phyloP scores from a whole-genome alignment of 345 rosid species.

The Citrus mangshanensis region DNA sequence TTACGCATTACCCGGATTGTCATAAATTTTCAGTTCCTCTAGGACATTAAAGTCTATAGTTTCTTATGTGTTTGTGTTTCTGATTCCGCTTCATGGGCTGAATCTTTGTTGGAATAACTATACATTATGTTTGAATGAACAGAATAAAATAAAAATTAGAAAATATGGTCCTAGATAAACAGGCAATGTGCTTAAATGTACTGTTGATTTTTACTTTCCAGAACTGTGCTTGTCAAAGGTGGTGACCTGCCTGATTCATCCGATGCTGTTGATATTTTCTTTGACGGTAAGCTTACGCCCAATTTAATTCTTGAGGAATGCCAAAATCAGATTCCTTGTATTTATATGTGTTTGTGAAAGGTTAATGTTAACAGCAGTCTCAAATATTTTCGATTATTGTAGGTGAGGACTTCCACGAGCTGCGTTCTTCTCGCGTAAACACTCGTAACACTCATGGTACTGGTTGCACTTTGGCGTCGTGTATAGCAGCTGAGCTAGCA shows the following conservation, averaged over 20 bases:
- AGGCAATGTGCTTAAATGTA: constrained; percentile 8
- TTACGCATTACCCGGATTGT: not conserved
- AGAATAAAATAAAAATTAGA: not conserved
- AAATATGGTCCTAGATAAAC: not conserved
- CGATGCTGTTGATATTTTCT: constrained; percentile 85
- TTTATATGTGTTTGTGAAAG: not conserved
- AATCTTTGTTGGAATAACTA: not conserved
- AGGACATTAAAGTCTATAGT: not conserved
- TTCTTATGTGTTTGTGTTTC: not conserved
- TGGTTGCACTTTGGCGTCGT: constrained; percentile 97
- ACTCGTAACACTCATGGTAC: constrained; percentile 92
- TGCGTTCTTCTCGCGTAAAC: constrained; percentile 59
- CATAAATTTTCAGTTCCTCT: not conserved
- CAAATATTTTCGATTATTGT: constrained; percentile 4
- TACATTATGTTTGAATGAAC: not conserved
- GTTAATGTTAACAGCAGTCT: not conserved
- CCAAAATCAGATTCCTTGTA: not conserved
- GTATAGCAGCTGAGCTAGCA: constrained; percentile 94
- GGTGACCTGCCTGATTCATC: constrained; percentile 83
- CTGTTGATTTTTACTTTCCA: constrained; percentile 28
- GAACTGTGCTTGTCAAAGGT: constrained; percentile 91
- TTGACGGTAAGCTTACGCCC: constrained; percentile 52
- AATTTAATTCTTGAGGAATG: not conserved
- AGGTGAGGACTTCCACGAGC: constrained; percentile 67
- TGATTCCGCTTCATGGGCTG: not conserved